Percentiles rank a stretch among this genome's conserved stretches.
phyloP scores from a whole-genome alignment of 2,329 filamentous ascomycete genomes.

The Pestalotiopsis sp. region DNA sequence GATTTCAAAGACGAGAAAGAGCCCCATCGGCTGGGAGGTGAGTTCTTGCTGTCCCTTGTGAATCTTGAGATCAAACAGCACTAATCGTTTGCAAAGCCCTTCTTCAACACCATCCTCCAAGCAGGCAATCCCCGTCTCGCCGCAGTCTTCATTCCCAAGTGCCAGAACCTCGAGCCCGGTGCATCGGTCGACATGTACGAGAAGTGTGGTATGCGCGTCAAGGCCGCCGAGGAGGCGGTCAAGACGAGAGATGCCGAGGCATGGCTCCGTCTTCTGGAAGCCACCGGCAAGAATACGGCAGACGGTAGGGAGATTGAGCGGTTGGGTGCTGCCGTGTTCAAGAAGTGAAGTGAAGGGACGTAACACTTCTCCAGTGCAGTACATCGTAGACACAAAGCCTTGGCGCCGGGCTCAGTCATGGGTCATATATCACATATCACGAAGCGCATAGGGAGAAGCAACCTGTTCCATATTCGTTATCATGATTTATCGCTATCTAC shows the following conservation, averaged over 20 bases:
- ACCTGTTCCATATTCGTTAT: not conserved
- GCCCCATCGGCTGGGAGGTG: slow-evolving; percentile 95
- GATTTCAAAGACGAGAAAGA: slow-evolving; percentile 76
- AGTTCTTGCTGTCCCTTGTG: slow-evolving; percentile 34
- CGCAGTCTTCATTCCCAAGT: slow-evolving; percentile 84
- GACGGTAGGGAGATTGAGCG: slow-evolving; percentile 81
- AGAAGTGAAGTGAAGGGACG: slow-evolving; percentile 35
- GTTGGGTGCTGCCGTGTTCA: slow-evolving; percentile 65
- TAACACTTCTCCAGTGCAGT: not conserved
- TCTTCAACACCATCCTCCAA: slow-evolving; percentile 85
- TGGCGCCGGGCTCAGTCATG: no score
- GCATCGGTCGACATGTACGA: slow-evolving; percentile 91
- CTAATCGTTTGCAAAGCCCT: slow-evolving; percentile 61
- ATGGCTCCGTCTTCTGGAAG: slow-evolving; percentile 74
- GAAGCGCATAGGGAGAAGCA: not conserved
- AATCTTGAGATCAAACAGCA: no score
- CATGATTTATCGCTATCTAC: not conserved
- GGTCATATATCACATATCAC: no score
- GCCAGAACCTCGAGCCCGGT: slow-evolving; percentile 67
- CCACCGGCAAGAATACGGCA: slow-evolving; percentile 69
- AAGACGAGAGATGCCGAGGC: slow-evolving; percentile 77
- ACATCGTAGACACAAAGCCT: no score
- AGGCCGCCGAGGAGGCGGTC: slow-evolving; percentile 89
- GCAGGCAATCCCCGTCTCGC: slow-evolving; percentile 91
- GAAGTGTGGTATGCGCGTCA: slow-evolving; percentile 87